Evolutionary conservation across 1,139 yeast species (phyloP), one percentile per base, ranked within the genome.

Genomic region (Meyerozyma sp.): DNA sequence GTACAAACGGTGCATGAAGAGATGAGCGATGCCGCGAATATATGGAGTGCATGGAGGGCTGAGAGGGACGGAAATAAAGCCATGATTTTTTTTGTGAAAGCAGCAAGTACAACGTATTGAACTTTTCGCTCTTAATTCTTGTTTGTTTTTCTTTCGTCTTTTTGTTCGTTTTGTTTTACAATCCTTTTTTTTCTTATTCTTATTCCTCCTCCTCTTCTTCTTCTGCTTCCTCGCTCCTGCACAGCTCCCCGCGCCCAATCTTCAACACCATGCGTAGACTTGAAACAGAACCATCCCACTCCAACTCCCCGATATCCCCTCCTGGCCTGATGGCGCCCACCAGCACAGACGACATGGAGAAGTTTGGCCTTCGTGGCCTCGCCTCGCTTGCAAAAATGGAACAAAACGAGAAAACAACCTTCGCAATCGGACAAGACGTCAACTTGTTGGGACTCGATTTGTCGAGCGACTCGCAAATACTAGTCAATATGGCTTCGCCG

Each of bases 381-480:
- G 60, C 80, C 21, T 78, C 87, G 8, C 73, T 91, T 10, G 73
- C 88, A 40, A 77, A 77, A 49, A 81, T 82, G 81, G 90, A 84
- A 44, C 78, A 77, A 50, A 74, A 68, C 40, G 91, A 83, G 49
- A 77, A 80, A 47, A 78, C 82, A 11, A 75, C 82, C 32, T 80
- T 87, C 56, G 91, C 96, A 8, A 73, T 88, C 46, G 98, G 98
- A 20, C 84, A 85, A 41, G 98, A 93, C 58, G 68, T 90, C 45
- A 79, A 82, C 46, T 79, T 84, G 52, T 68, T 87, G 36, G 95
- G 94, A 14, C 68, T 89, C 41, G 86, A 87, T 55, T 71, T 85
- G 52, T 63, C 69, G 8, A 59, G 55, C 13, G 66, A 68, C 36
- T 68, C 73, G 14, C 72, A 79, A 47, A 70, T 90, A 29, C 74